Evolutionary conservation across 208 protist genomes (phyloP).

Genomic region (Strigomonas galati): DNA sequence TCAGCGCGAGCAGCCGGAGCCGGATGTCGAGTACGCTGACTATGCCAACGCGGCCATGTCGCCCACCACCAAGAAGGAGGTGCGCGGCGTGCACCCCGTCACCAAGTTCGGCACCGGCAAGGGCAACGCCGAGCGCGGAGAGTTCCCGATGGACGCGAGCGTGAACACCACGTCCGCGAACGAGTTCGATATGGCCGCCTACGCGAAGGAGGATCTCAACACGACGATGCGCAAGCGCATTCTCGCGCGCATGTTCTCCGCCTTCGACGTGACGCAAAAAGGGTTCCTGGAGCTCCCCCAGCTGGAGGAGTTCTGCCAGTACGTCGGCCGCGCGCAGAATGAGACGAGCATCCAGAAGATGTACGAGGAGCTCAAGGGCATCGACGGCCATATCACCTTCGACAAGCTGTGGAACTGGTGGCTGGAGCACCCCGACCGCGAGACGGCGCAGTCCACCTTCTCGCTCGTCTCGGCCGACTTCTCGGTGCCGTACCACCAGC

Average conservation of each 20-base stretch:
- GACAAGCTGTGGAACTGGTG: constrained; percentile 88
- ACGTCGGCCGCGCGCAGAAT: constrained; percentile 58
- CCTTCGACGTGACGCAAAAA: constrained; percentile 82
- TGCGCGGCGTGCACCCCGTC: constrained; percentile 22
- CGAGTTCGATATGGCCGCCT: constrained; percentile 80
- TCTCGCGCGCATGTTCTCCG: constrained; percentile 86
- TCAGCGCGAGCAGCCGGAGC: no score
- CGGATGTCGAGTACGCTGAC: constrained; percentile 8
- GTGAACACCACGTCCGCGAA: constrained; percentile 21
- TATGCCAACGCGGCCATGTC: constrained; percentile 18
- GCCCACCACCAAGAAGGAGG: constrained; percentile 37
- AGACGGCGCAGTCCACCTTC: constrained; percentile 59
- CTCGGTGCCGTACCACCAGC: constrained; percentile 85
- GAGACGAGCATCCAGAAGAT: constrained; percentile 46
- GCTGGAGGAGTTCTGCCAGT: constrained; percentile 76
- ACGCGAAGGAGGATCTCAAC: constrained; percentile 77
- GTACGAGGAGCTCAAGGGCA: constrained; percentile 50
- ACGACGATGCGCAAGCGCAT: constrained; percentile 68
- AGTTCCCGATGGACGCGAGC: not conserved
- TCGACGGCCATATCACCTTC: constrained; percentile 68
- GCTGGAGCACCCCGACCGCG: constrained; percentile 42
- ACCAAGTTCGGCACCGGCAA: constrained; percentile 60
- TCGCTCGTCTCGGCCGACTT: constrained; percentile 87
- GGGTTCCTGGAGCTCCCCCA: constrained; percentile 62
- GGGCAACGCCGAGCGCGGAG: constrained; percentile 14